These are phyloP conservation scores for Cytospora piceicola DNA, from an alignment of 2,329 filamentous ascomycete genomes.

Conservation along the genomic window DNA sequence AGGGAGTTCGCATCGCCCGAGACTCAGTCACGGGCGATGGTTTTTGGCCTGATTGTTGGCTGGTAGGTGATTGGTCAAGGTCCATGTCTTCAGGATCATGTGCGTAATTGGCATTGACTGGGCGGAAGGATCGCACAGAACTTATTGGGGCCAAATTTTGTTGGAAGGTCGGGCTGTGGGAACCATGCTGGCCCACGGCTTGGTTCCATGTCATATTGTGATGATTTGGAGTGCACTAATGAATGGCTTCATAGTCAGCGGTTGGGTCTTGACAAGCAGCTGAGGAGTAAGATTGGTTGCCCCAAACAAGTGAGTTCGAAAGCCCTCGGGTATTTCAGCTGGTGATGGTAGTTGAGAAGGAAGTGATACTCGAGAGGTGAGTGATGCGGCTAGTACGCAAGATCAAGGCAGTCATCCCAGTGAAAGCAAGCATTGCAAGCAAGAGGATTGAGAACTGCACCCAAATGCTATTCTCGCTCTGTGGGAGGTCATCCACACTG, in stretches of 20 bases:
- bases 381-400: neutral
- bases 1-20: constrained; percentile 59
- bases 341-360: neutral
- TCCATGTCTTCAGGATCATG: constrained; percentile 60
- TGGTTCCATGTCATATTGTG: constrained; percentile 66
- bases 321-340: neutral
- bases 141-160: constrained; percentile 37
- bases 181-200: constrained; percentile 57
- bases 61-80: constrained; percentile 49
- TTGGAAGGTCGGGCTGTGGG: constrained; percentile 55
- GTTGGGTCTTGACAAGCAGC: too few relatives aligned
- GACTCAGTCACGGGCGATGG: constrained; percentile 46
- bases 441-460: constrained; percentile 17
- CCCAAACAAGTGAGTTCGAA: neutral
- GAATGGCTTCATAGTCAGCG: constrained; percentile 1
- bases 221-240: constrained; percentile 61
- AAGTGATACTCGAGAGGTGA: neutral
- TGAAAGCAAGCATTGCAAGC: neutral
- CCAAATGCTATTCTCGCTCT: constrained; percentile 23
- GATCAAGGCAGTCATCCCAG: neutral
- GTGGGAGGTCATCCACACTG: constrained; percentile 1
- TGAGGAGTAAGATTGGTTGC: too few relatives aligned
- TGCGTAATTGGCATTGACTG: constrained; percentile 40
- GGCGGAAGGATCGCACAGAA: constrained; percentile 12
- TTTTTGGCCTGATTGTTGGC: constrained; percentile 39